Evolutionary conservation across 139 green algal genomes (phyloP).

Genomic region (Chlamydomonas sp.): DNA sequence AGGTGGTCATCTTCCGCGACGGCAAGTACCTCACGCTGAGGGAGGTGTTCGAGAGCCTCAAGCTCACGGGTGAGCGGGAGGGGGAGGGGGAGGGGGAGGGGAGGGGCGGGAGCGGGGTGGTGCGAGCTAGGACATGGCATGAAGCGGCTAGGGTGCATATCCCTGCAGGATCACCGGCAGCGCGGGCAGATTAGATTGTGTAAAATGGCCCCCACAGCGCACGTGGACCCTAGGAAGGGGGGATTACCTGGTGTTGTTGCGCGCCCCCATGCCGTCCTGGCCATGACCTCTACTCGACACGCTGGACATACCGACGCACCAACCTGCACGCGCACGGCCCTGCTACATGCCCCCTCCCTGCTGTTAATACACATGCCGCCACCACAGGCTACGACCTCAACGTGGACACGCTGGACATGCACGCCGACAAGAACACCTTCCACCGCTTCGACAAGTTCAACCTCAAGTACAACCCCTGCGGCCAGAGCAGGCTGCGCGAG

Average conservation of each 20-base stretch:
- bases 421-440: constrained; percentile 99
- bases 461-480: constrained; percentile 99
- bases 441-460: constrained; percentile 95
- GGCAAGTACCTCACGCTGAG: constrained; percentile 57
- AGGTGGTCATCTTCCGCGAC: constrained; percentile 88
- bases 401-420: constrained; percentile 98
- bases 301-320: constrained; percentile 98
- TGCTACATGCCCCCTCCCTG: no score
- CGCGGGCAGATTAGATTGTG: no score
- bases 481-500: constrained; percentile 94
- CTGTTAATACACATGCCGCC: no score
- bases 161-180: no score
- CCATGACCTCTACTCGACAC: constrained; percentile 64
- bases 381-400: constrained; percentile 91
- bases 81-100: neutral
- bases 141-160: no score
- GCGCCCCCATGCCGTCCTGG: neutral
- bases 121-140: neutral
- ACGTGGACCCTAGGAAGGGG: no score
- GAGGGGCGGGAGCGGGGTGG: no score
- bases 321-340: no score
- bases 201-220: no score
- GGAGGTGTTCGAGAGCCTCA: constrained; percentile 72
- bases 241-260: neutral
- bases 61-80: constrained; percentile 62